These are phyloP conservation scores for Hansenula anomala DNA, from an alignment of 1,139 yeast genomes.

Conservation along the genomic window DNA sequence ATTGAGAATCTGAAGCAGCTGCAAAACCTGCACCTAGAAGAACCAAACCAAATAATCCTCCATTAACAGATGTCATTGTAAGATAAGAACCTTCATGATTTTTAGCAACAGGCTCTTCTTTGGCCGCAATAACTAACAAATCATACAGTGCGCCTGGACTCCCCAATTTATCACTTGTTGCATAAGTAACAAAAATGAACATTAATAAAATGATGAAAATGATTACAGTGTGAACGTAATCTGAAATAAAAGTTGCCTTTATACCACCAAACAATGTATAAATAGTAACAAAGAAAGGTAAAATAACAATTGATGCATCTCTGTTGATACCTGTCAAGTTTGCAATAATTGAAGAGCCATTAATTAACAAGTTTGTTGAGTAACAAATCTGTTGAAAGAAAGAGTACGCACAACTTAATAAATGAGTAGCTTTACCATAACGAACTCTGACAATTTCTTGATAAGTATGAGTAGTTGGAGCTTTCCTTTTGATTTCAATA, in stretches of 20 bases:
- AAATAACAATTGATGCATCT: slow-evolving; percentile 40
- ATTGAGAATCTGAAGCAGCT: slow-evolving; percentile 1
- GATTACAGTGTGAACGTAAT: slow-evolving; percentile 36
- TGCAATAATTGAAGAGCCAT: slow-evolving; percentile 32
- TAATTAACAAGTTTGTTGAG: slow-evolving; percentile 35
- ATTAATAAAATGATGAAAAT: slow-evolving; percentile 33
- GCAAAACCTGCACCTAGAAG: slow-evolving; percentile 3
- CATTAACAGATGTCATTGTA: slow-evolving; percentile 9
- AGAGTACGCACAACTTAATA: slow-evolving; percentile 26
- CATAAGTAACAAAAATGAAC: slow-evolving; percentile 24
- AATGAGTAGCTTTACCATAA: slow-evolving; percentile 39
- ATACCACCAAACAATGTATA: slow-evolving; percentile 48
- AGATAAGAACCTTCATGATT: slow-evolving; percentile 26
- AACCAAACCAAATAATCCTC: neutral
- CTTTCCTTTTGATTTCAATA: slow-evolving; percentile 47
- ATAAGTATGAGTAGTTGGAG: slow-evolving; percentile 52
- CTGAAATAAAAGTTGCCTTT: slow-evolving; percentile 42
- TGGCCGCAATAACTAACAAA: slow-evolving; percentile 24
- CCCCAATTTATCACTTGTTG: slow-evolving; percentile 26
- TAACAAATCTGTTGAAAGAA: slow-evolving; percentile 28
- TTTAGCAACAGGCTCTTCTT: slow-evolving; percentile 28
- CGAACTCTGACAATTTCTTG: slow-evolving; percentile 47
- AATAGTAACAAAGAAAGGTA: slow-evolving; percentile 46
- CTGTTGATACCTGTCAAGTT: slow-evolving; percentile 42
- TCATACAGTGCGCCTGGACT: slow-evolving; percentile 31